Evolutionary conservation across 176 grass and related monocot genomes (phyloP), one percentile per base, ranked within the genome.

Genomic region (Ensete glaucum): DNA sequence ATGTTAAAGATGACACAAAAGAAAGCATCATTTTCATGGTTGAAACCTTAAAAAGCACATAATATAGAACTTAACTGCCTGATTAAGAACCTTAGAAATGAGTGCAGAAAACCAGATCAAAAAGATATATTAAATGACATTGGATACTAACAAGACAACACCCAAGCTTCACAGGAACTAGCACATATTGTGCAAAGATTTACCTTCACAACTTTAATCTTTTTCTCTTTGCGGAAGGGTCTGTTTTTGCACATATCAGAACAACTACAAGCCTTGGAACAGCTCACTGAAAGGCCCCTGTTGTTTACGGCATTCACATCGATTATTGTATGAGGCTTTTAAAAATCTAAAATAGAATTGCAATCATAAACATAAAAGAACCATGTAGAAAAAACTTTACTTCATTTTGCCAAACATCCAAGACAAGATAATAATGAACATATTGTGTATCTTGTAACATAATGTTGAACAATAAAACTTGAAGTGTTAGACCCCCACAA

Each of bases 161-260:
- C 10, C 63, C 34, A 43, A 43, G 34, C 34, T 43, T 43, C 34
- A 43, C 34, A 43, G 12, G 10, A 26, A 1, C 11, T 64, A 23
- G 48, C 19, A 70, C 67, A 70, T 70, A 1, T 50, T 70, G 43
- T 10, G 51, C 0, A 9, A 70, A 78, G 12, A 49, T 76, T 81
- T 89, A 99, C 95, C 95, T 99, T 99, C 2, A 99, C 95, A 85
- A 93, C 75, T 87, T 87, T 99, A 73, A 94, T 87, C 84, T 99
- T 99, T 67, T 89, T 99, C 65, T 99, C 95, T 82, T 99, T 99
- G 53, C 90, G 82, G 50, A 99, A 99, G 34, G 95, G 95, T 70
- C 78, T 89, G 75, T 99, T 99, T 57, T 72, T 89, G 83, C 95
- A 99, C 57, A 91, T 79, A 66, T 92, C 95, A 80, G 95, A 90